phyloP scores from a whole-genome alignment of 768 basidiomycete genomes.

The Boletus rubescentipes region DNA sequence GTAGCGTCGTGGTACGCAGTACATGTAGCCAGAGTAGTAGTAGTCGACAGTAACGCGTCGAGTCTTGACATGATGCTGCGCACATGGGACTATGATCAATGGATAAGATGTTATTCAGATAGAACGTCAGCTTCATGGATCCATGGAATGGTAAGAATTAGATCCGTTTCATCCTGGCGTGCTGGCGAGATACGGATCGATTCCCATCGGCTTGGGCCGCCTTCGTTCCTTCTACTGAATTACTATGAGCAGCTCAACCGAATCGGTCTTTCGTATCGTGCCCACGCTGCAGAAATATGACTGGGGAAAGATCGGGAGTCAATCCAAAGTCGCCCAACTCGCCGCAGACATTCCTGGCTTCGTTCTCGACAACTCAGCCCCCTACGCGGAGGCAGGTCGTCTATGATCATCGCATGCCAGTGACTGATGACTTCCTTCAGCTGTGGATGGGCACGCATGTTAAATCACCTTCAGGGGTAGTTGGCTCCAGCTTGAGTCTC shows the following conservation, averaged over 20 bases:
- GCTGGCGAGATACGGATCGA: neutral
- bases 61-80: too few species aligned
- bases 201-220: neutral
- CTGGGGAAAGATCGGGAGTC: constrained; percentile 86
- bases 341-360: constrained; percentile 66
- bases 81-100: too few species aligned
- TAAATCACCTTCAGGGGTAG: constrained; percentile 58
- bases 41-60: too few species aligned
- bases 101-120: too few species aligned
- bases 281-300: constrained; percentile 90
- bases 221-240: neutral
- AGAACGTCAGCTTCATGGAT: too few species aligned
- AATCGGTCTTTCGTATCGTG: constrained; percentile 69
- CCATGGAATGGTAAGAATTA: too few species aligned
- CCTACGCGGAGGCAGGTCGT: constrained; percentile 86
- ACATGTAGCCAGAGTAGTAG: too few species aligned
- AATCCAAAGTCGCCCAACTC: constrained; percentile 87
- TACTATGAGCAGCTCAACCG: constrained; percentile 25
- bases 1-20: too few species aligned
- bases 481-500: constrained; percentile 48
- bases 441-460: constrained; percentile 99
- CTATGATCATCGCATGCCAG: neutral
- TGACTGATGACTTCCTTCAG: constrained; percentile 40
- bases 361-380: constrained; percentile 61
- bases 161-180: too few species aligned